Evolutionary conservation across 1,139 yeast genomes (phyloP).

Genomic region (Kluyveromyces sp.): DNA sequence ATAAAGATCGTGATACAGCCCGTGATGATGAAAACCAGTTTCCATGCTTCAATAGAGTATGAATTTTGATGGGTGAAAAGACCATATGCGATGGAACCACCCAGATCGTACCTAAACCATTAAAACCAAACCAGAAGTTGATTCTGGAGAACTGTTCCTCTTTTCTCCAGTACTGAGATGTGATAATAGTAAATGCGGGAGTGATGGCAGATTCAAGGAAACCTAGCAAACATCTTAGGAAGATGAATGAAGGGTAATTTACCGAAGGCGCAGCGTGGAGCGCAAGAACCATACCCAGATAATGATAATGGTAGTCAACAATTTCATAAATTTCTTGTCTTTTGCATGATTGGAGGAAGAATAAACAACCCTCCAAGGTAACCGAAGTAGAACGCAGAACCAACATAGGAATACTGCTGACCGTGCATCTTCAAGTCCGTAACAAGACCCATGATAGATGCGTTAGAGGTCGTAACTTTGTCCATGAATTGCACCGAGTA

Average conservation of each 20-base stretch:
- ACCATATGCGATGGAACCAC: conserved; percentile 42
- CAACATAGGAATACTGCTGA: conserved; percentile 48
- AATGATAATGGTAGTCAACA: conserved; percentile 33
- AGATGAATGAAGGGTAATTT: conserved; percentile 33
- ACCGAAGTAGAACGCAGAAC: conserved; percentile 49
- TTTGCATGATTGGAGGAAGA: conserved; percentile 31
- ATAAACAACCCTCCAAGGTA: conserved; percentile 38
- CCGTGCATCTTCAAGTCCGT: conserved; percentile 43
- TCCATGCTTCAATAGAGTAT: conserved; percentile 39
- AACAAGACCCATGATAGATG: conserved; percentile 51
- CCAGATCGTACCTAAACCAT: conserved; percentile 38
- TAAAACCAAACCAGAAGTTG: conserved; percentile 40
- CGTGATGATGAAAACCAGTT: conserved; percentile 37
- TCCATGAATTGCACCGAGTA: conserved; percentile 61
- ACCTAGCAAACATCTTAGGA: conserved; percentile 39
- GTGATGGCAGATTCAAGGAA: conserved; percentile 33
- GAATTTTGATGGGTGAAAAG: conserved; percentile 25
- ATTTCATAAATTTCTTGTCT: conserved; percentile 30
- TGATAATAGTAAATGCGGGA: conserved; percentile 44
- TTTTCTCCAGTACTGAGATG: conserved; percentile 44
- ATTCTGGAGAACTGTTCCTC: conserved; percentile 41
- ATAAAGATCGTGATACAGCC: conserved; percentile 41
- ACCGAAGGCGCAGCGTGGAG: conserved; percentile 35
- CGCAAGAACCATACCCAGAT: conserved; percentile 39
- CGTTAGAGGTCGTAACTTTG: conserved; percentile 49